Conservation (phyloP, 345 rosid species). For the Eucalyptus polyanthemos region DNA sequence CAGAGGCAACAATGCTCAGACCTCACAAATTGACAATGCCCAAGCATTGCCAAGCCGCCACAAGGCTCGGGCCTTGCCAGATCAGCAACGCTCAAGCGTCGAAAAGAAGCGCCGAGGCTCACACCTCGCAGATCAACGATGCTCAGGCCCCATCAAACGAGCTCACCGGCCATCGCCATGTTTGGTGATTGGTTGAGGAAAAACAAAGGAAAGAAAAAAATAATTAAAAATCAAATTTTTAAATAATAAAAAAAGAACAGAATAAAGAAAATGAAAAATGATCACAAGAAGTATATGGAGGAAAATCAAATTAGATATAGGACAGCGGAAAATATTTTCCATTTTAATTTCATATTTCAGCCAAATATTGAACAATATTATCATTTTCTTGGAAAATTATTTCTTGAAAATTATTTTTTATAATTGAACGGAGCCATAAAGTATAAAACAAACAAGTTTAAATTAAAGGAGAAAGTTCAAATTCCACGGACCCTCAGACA, state of each 20-base stretch:
- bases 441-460: neutral
- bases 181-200: rapidly evolving
- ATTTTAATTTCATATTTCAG: no score
- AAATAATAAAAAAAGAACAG: no score
- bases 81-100: rapidly evolving
- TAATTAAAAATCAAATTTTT: no score
- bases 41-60: no score
- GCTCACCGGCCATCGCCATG: no score
- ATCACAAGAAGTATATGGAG: no score
- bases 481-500: neutral
- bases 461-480: neutral
- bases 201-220: no score
- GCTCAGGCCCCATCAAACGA: rapidly evolving
- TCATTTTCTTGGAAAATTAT: no score
- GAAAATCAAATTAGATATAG: no score
- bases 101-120: rapidly evolving
- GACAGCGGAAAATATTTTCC: rapidly evolving
- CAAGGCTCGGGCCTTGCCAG: rapidly evolving
- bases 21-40: rapidly evolving
- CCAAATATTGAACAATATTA: rapidly evolving
- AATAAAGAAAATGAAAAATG: no score
- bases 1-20: rapidly evolving
- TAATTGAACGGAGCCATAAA: no score
- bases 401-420: no score
- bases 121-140: rapidly evolving